Evolutionary conservation across 148 eudicot species (phyloP).

Genomic region (Oxyria digyna): DNA sequence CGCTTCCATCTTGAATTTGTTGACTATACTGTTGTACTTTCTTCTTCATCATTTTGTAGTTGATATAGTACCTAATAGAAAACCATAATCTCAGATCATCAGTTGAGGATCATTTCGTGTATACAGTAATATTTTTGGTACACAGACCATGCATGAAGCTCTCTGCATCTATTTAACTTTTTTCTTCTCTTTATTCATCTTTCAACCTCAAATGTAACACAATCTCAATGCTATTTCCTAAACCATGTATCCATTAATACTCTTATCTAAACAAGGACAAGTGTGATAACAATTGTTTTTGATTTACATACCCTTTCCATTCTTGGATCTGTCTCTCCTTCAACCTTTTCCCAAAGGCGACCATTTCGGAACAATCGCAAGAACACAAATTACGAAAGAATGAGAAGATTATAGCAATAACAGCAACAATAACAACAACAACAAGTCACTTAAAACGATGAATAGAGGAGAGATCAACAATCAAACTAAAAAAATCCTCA

Average conservation of each 20-base stretch:
- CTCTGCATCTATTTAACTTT: too few species aligned
- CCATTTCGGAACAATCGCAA: slow-evolving; percentile 32
- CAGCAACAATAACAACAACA: not conserved
- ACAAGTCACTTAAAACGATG: not conserved
- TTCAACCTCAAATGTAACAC: too few species aligned
- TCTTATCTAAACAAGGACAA: not conserved
- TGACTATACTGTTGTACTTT: slow-evolving; percentile 35
- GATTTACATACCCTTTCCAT: slow-evolving; percentile 47
- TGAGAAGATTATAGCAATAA: not conserved
- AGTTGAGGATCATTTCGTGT: too few species aligned
- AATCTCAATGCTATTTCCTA: not conserved
- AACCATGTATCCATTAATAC: not conserved
- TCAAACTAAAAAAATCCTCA: not conserved
- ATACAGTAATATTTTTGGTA: too few species aligned
- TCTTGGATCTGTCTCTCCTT: slow-evolving; percentile 60
- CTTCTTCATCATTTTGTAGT: slow-evolving; percentile 49
- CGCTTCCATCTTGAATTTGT: slow-evolving; percentile 30
- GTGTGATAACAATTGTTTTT: too few species aligned
- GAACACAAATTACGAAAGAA: not conserved
- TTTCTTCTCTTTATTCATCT: not conserved
- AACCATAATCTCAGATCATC: too few species aligned
- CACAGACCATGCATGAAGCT: too few species aligned
- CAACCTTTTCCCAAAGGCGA: slow-evolving; percentile 66
- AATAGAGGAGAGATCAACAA: too few species aligned
- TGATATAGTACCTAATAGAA: slow-evolving; percentile 45